Evolutionary conservation across 2,329 filamentous ascomycete genomes (phyloP), one percentile per base, ranked within the genome.

Genomic region (Epichloe typhina): DNA sequence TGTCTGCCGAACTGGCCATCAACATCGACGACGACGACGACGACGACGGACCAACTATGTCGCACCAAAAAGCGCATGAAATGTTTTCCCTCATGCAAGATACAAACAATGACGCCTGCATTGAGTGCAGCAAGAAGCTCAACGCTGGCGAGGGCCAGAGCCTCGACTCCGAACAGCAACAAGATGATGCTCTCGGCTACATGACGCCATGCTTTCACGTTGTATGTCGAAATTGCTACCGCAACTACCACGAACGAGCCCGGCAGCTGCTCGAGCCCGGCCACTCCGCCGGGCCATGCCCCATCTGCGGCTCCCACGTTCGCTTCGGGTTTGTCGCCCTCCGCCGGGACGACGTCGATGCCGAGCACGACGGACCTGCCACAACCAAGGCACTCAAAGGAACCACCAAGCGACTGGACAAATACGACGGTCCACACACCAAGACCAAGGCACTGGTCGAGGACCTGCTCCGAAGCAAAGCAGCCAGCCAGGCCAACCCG

Each of bases 171-270:
- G 80, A 84, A 56, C 72, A 71, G 2, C 72, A 70, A 1, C 76
- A 82, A 53, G 75, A 83, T 54, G 74, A 87, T 62, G 66, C 84
- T 38, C 71, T 91, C 54, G 88, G 86, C 15, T 82, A 83, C 61
- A 86, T 96, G 75, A 88, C 90, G 2, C 80, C 86, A 0, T 97
- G 93, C 64, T 90, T 84, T 61, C 90, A 97, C 61, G 73, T 95
- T 23, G 70, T 95, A 51, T 98, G 93, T 63, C 76, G 79, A 1
- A 72, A 75, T 33, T 96, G 91, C 66, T 80, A 88, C 56, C 72
- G 72, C 37, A 65, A 65, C 8, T 82, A 84, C 63, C 74, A 77
- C 54, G 68, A 76, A 44, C 71, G 77, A 13, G 73, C 79, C 54
- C 69, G 69, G 43, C 57, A 68, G 50, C 51, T 69, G 52, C 50